Percentiles rank a stretch among this genome's conserved stretches.
phyloP scores from a whole-genome alignment of 2,329 filamentous ascomycete genomes.

The Talaromyces sp. region DNA sequence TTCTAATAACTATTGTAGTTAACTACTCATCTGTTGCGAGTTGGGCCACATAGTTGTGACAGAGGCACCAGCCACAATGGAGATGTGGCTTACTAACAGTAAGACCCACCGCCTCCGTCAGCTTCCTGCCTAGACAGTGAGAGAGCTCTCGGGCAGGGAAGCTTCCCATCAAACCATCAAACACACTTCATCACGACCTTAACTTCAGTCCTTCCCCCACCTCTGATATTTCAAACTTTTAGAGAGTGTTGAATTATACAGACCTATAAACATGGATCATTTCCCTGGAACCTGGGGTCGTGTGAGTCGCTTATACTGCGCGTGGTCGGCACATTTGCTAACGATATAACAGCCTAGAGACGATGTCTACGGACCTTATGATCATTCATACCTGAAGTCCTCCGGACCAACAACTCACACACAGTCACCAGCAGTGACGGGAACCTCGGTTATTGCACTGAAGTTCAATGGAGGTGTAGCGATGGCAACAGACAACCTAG shows the following conservation, averaged over 20 bases:
- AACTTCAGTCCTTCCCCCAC: background rate
- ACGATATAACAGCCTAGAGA: constrained; percentile 71
- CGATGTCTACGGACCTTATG: constrained; percentile 93
- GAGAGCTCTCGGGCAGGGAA: constrained; percentile 11
- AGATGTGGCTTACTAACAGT: constrained; percentile 4
- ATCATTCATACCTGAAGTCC: constrained; percentile 73
- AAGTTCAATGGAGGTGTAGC: constrained; percentile 97
- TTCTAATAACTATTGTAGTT: no score
- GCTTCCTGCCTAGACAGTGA: constrained; percentile 13
- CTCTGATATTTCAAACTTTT: background rate
- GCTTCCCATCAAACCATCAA: constrained; percentile 2
- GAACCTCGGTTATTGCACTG: constrained; percentile 88
- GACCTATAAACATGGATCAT: constrained; percentile 54
- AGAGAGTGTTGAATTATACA: background rate
- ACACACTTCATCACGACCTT: background rate
- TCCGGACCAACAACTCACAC: constrained; percentile 74
- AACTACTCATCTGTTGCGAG: background rate
- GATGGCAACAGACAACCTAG: constrained; percentile 93
- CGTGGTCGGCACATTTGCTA: constrained; percentile 27
- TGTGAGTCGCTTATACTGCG: constrained; percentile 41
- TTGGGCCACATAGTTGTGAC: background rate
- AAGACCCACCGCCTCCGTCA: constrained; percentile 15
- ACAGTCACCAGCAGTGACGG: constrained; percentile 88
- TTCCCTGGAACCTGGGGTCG: constrained; percentile 62
- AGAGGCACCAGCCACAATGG: background rate